Percentiles rank a stretch among this genome's conserved stretches.
These are phyloP conservation scores for Streptanthus diversifolius DNA, from an alignment of 345 rosid species.

Conservation along the genomic window DNA sequence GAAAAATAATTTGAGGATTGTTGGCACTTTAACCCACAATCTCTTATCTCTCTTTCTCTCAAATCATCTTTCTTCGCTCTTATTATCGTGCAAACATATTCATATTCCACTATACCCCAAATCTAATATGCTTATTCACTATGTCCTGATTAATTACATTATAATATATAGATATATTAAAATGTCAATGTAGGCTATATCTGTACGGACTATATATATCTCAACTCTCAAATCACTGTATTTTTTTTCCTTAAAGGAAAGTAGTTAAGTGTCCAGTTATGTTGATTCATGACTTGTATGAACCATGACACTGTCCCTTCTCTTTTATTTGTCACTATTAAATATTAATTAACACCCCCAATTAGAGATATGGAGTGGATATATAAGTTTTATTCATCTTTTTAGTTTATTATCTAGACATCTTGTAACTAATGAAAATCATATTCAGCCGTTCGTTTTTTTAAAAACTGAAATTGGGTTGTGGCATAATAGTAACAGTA, in stretches of 20 bases:
- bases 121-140: constrained; percentile 31
- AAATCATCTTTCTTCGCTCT: constrained; percentile 21
- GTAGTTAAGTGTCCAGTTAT: neutral
- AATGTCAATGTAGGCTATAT: neutral
- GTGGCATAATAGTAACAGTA: neutral
- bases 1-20: constrained; percentile 20
- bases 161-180: neutral
- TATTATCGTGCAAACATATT: constrained; percentile 27
- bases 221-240: constrained; percentile 1
- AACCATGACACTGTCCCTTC: neutral
- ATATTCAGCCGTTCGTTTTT: neutral
- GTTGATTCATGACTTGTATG: neutral
- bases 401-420: neutral
- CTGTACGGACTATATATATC: constrained; percentile 15
- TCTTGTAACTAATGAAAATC: neutral
- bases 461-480: neutral
- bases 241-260: neutral
- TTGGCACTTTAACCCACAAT: constrained; percentile 34
- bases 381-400: neutral
- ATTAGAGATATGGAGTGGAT: neutral
- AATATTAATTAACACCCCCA: neutral
- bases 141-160: neutral
- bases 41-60: constrained; percentile 5
- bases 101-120: constrained; percentile 30
- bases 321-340: neutral